Percentiles rank a stretch among this genome's conserved stretches.
phyloP scores from a whole-genome alignment of 768 basidiomycete species.

The Lactifluus piperatus region DNA sequence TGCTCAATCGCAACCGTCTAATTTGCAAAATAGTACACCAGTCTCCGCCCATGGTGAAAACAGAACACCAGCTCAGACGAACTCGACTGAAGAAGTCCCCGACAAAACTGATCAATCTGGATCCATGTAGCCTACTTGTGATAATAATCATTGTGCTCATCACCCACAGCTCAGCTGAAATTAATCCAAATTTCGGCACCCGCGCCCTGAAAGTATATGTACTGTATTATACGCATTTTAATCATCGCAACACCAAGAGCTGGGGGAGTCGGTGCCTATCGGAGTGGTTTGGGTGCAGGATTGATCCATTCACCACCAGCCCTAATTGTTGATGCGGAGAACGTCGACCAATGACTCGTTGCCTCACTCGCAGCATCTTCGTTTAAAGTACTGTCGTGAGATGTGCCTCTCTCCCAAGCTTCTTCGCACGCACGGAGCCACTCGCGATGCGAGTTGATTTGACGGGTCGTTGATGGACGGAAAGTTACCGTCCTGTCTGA shows the following conservation, averaged over 20 bases:
- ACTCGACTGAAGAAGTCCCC: conserved; percentile 4
- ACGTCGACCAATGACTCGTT: conserved; percentile 12
- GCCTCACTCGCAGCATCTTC: not conserved
- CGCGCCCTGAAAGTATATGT: not conserved
- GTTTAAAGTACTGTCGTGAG: not conserved
- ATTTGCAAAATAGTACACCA: conserved; percentile 13
- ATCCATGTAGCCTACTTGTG: not conserved
- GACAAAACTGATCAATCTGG: conserved; percentile 7
- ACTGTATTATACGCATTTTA: not conserved
- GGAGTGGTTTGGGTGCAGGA: conserved; percentile 6
- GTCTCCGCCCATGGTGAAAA: conserved; percentile 8
- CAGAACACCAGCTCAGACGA: conserved; percentile 12
- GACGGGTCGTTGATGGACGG: conserved; percentile 3
- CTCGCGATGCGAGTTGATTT: conserved; percentile 1
- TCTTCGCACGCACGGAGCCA: conserved; percentile 10
- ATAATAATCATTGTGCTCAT: not conserved
- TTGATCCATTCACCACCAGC: conserved; percentile 14
- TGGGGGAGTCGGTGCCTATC: not conserved
- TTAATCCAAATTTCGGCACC: not conserved
- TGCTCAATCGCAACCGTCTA: conserved; percentile 8
- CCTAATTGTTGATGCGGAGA: conserved; percentile 8
- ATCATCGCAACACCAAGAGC: not conserved
- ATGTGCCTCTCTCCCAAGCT: not conserved
- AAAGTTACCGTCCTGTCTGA: conserved; percentile 7
- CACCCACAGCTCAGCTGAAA: not conserved